Evolutionary conservation across 129 eudicot genomes (phyloP).

Genomic region (Lonicera japonica): DNA sequence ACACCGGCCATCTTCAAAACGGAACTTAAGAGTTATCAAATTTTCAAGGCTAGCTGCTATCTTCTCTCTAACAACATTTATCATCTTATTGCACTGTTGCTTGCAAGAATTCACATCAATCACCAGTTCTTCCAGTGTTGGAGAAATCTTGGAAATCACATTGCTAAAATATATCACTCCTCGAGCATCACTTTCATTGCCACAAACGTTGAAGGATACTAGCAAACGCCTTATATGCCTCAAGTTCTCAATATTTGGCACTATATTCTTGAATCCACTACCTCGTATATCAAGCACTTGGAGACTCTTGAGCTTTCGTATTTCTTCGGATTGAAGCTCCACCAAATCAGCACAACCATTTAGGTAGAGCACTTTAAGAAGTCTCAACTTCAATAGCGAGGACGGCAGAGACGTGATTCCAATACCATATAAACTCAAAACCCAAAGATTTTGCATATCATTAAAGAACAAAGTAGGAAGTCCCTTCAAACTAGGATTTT

Average conservation of each 20-base stretch:
- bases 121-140: conserved; percentile 15
- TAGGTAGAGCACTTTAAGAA: conserved; percentile 22
- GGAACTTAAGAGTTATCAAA: conserved; percentile 14
- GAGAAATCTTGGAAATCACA: conserved; percentile 13
- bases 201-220: conserved; percentile 9
- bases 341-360: conserved; percentile 18
- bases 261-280: conserved; percentile 16
- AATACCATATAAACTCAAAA: conserved; percentile 23
- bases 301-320: conserved; percentile 18
- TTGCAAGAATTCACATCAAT: conserved; percentile 15
- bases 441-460: conserved; percentile 23
- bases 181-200: neutral
- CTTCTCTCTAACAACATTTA: conserved; percentile 1
- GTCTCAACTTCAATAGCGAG: conserved; percentile 5
- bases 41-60: neutral
- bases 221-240: conserved; percentile 15
- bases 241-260: conserved; percentile 16
- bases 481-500: conserved; percentile 13
- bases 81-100: neutral
- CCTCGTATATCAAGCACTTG: conserved; percentile 33
- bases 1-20: conserved; percentile 1
- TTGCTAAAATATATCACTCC: neutral
- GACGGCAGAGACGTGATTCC: conserved; percentile 21
- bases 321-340: conserved; percentile 16
- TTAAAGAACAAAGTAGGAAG: conserved; percentile 18